Evolutionary conservation across 495 filamentous ascomycete genomes (phyloP).

Genomic region (Echria macrotheca): DNA sequence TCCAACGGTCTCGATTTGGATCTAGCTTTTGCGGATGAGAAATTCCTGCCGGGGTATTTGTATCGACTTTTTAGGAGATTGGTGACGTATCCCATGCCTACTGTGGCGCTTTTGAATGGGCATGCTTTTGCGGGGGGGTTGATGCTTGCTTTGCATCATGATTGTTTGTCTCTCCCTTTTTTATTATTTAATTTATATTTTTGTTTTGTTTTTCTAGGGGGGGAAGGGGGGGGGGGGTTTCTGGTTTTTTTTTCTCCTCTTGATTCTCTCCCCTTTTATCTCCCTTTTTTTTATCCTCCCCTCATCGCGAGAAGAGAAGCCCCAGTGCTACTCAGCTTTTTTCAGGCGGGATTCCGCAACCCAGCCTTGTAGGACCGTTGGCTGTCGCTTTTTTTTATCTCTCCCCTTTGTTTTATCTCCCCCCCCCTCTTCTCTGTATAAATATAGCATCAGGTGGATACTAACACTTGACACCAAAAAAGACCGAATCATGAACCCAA

Average conservation of each 20-base stretch:
- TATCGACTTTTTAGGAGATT: conserved; percentile 56
- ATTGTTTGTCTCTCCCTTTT: conserved; percentile 28
- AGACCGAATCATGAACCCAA: conserved; percentile 63
- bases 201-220: too few relatives aligned
- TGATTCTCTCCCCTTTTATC: too few relatives aligned
- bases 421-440: conserved; percentile 23
- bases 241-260: too few relatives aligned
- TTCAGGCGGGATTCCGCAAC: too few relatives aligned
- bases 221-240: too few relatives aligned
- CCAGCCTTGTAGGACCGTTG: too few relatives aligned
- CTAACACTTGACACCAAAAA: not conserved
- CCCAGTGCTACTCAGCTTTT: too few relatives aligned
- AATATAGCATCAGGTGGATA: not conserved
- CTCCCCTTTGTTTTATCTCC: not conserved
- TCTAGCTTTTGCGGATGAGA: conserved; percentile 41
- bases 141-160: conserved; percentile 79
- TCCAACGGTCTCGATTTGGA: conserved; percentile 72
- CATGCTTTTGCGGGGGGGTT: conserved; percentile 76
- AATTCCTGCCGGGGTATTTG: conserved; percentile 51
- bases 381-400: not conserved
- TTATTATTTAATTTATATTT: too few relatives aligned
- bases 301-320: too few relatives aligned
- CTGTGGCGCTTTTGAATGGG: conserved; percentile 69
- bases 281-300: too few relatives aligned
- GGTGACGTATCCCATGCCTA: conserved; percentile 76